Conservation (phyloP, 495 filamentous ascomycete genomes). For the Aspergillus bridgeri region DNA sequence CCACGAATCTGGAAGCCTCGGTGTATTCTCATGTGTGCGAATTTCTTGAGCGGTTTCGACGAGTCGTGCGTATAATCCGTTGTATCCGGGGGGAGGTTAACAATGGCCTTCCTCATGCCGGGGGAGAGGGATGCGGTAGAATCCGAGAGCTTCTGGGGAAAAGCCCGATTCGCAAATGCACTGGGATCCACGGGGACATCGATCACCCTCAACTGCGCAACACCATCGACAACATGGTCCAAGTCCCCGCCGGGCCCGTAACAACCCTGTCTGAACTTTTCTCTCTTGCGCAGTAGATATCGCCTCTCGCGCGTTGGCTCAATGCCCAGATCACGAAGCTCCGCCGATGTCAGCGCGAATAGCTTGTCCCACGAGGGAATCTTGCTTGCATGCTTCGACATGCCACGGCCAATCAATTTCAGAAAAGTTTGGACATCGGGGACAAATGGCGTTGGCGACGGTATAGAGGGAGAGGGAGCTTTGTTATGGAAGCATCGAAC, state of each 20-base stretch:
- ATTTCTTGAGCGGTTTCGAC: conserved; percentile 42
- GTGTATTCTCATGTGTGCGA: conserved; percentile 61
- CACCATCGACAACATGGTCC: conserved; percentile 66
- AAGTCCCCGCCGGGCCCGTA: conserved; percentile 79
- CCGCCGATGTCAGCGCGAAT: conserved; percentile 70
- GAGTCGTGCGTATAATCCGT: conserved; percentile 38
- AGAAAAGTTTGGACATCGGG: conserved; percentile 91
- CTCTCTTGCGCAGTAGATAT: conserved; percentile 83
- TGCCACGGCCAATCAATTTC: conserved; percentile 81
- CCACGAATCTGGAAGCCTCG: conserved; percentile 64
- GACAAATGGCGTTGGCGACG: conserved; percentile 74
- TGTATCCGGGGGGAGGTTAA: conserved; percentile 66
- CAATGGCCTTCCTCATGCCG: conserved; percentile 57
- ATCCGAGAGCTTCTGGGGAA: conserved; percentile 2
- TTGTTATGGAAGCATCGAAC: conserved; percentile 35
- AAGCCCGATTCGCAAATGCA: conserved; percentile 1
- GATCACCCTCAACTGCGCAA: conserved; percentile 63
- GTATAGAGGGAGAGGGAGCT: conserved; percentile 41
- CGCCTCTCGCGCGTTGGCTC: conserved; percentile 76
- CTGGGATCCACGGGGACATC: conserved; percentile 48
- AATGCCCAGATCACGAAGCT: conserved; percentile 79
- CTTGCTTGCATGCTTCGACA: conserved; percentile 72
- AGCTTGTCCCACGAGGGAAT: conserved; percentile 86
- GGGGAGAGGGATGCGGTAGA: conserved; percentile 48
- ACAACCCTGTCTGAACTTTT: conserved; percentile 71